Evolutionary conservation across 2,329 filamentous ascomycete species (phyloP).

Genomic region (Aureobasidium leucospermi): DNA sequence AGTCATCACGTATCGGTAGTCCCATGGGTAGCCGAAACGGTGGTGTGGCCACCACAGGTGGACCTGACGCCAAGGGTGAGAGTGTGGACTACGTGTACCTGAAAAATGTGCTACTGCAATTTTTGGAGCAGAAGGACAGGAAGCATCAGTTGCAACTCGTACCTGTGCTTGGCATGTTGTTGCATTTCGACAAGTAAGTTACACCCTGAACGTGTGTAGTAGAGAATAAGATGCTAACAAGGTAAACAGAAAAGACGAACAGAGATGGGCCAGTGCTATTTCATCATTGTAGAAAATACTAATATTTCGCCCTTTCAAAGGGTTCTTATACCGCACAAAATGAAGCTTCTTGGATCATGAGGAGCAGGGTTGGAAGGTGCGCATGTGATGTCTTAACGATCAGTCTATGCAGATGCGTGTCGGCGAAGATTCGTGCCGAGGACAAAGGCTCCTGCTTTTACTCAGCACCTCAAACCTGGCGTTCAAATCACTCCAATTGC

Average conservation of each 20-base stretch:
- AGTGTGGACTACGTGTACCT: slow-evolving; percentile 57
- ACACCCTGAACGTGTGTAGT: not conserved
- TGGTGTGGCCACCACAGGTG: slow-evolving; percentile 17
- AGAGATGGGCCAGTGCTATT: slow-evolving; percentile 78
- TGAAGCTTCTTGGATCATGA: no score
- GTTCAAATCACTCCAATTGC: no score
- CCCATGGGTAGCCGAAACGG: slow-evolving; percentile 33
- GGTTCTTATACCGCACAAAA: no score
- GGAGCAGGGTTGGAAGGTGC: no score
- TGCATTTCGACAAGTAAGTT: slow-evolving; percentile 68
- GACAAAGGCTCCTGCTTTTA: no score
- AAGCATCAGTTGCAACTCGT: slow-evolving; percentile 68
- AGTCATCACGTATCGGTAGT: slow-evolving; percentile 45
- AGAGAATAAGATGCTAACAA: slow-evolving; percentile 15
- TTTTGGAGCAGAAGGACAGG: slow-evolving; percentile 73
- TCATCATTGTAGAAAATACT: slow-evolving; percentile 35
- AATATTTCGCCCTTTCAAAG: no score
- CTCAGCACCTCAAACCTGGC: no score
- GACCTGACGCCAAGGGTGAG: slow-evolving; percentile 13
- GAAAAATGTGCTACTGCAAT: slow-evolving; percentile 75
- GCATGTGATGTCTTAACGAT: no score
- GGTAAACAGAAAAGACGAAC: slow-evolving; percentile 58
- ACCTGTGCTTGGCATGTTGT: slow-evolving; percentile 66
- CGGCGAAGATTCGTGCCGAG: no score
- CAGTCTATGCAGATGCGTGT: no score